Evolutionary conservation across 768 basidiomycete species (phyloP), one percentile per base, ranked within the genome.

Genomic region (Termitomyces sp.): DNA sequence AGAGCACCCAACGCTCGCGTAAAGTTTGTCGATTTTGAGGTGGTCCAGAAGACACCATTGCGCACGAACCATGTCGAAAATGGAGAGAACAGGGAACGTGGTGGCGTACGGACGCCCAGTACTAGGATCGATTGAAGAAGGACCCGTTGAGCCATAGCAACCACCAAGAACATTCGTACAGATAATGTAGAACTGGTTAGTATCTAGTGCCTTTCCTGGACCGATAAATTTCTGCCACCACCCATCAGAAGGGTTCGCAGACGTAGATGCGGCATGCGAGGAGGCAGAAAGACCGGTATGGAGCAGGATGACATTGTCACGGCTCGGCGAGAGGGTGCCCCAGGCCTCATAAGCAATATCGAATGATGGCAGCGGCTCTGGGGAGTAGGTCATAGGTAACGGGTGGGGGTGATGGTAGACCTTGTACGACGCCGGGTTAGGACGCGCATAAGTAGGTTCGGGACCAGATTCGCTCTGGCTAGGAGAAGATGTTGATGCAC

Each of bases 211-310:
- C 65, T 89, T 93, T 50, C 92, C 92, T 4, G 96, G 94, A 0
- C 97, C 97, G 62, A 99, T 95, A 73, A 98, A 99, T 65, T 90
- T 89, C 73, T 98, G 92, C 97, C 97, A 99, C 97, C 97, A 99
- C 4, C 97, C 96, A 9, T 89, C 85, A 0, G 89, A 72, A 1
- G 88, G 81, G 63, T 96, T 99, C 4, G 76, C 69, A 4, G 77
- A 66, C 0, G 94, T 94, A 21, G 90, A 86, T 3, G 93, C 91
- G 0, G 95, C 93, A 73, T 99, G 97, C 0, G 95, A 97, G 1
- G 93, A 95, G 0, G 95, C 97, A 11, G 92, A 95, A 3, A 99
- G 82, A 17, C 97, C 97, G 0, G 97, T 99, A 66, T 98, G 95
- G 11, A 99, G 82, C 12, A 99, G 85, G 48, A 99, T 95, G 48